These are phyloP conservation scores for Larix kaempferi DNA, from an alignment of 75 land plant genomes.

Conservation along the genomic window DNA sequence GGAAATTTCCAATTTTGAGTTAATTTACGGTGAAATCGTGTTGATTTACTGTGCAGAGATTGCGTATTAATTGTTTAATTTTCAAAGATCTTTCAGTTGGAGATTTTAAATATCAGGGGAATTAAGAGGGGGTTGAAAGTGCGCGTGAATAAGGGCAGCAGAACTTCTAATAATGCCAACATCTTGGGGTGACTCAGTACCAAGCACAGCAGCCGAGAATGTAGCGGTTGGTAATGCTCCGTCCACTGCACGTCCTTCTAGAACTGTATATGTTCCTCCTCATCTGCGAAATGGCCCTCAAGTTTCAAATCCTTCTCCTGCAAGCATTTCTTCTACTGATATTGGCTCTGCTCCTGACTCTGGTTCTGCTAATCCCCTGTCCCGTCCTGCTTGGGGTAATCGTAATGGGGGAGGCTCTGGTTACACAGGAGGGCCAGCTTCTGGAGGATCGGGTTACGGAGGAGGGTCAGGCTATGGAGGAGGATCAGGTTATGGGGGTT, in stretches of 20 bases:
- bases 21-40: not conserved
- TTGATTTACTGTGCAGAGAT: not conserved
- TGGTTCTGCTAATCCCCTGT: slow-evolving; percentile 11
- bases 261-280: slow-evolving; percentile 76
- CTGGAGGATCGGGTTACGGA: slow-evolving; percentile 7
- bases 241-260: slow-evolving; percentile 7
- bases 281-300: slow-evolving; percentile 65
- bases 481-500: slow-evolving; percentile 13
- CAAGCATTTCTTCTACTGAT: slow-evolving; percentile 9
- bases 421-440: slow-evolving; percentile 17
- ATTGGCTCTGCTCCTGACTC: slow-evolving; percentile 11
- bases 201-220: slow-evolving; percentile 40
- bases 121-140: not conserved
- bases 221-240: slow-evolving; percentile 14
- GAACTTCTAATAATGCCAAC: slow-evolving; percentile 54
- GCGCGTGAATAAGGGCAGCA: not conserved
- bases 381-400: not conserved
- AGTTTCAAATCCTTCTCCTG: slow-evolving; percentile 5
- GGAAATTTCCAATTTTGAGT: not conserved
- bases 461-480: slow-evolving; percentile 10
- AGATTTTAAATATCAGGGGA: not conserved
- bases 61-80: not conserved
- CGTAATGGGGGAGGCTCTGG: slow-evolving; percentile 5
- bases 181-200: slow-evolving; percentile 70
- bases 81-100: not conserved